These are phyloP conservation scores for Lentinula aciculospora DNA, from an alignment of 768 basidiomycete genomes.

Conservation along the genomic window DNA sequence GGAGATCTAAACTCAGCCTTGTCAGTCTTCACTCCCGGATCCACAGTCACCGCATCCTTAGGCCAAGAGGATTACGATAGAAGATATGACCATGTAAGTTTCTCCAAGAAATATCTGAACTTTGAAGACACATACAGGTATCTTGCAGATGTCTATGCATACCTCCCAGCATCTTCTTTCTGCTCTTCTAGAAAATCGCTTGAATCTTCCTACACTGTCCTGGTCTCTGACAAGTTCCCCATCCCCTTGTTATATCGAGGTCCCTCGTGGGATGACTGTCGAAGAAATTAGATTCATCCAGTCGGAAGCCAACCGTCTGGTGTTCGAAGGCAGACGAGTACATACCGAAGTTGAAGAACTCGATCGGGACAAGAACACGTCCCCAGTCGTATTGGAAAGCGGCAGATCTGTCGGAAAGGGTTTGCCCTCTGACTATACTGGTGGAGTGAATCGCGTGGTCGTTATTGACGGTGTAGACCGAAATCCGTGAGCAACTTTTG, in stretches of 20 bases:
- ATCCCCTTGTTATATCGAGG: conserved; percentile 69
- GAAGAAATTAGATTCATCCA: conserved; percentile 64
- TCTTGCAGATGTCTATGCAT: conserved; percentile 70
- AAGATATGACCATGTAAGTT: conserved; percentile 68
- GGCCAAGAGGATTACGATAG: conserved; percentile 56
- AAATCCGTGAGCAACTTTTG: conserved; percentile 51
- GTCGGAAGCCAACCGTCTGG: conserved; percentile 56
- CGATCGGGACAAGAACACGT: conserved; percentile 28
- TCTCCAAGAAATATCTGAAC: background rate
- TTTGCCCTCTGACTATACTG: conserved; percentile 70
- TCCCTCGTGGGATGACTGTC: conserved; percentile 58
- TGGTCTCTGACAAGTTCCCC: conserved; percentile 77
- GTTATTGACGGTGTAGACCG: conserved; percentile 80
- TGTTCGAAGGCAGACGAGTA: conserved; percentile 62
- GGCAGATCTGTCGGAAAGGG: conserved; percentile 51
- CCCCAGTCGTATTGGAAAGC: conserved; percentile 31
- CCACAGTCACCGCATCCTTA: conserved; percentile 45
- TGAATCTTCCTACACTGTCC: conserved; percentile 66
- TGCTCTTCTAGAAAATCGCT: conserved; percentile 62
- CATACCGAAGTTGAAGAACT: conserved; percentile 75
- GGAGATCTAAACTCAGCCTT: conserved; percentile 36
- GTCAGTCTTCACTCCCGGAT: conserved; percentile 44
- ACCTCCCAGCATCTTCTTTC: conserved; percentile 82
- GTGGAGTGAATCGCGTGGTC: conserved; percentile 72
- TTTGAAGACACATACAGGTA: background rate